Base-by-base conservation (phyloP, 2,329 filamentous ascomycete species). In the Neopestalotiopsis sp. region DNA sequence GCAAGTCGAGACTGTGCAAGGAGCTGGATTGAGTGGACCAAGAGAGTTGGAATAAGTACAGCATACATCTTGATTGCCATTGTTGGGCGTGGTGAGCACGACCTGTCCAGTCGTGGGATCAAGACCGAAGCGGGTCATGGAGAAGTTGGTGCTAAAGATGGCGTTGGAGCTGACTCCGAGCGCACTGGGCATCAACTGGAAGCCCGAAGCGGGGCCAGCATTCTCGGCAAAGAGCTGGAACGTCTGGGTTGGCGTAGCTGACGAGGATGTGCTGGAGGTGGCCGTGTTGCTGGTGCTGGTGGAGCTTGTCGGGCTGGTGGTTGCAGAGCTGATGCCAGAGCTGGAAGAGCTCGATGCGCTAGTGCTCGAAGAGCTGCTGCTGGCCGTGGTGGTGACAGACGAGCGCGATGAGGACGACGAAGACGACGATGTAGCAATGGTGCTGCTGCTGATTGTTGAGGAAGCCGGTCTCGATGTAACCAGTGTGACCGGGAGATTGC, bases 41-140 rank as follows among this genome's bases (percentile, higher is more conserved):
- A 34, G 6, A 28, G 30, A 32, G 38, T 63, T 45, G n/a, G 40
- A 32, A 24, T 63, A 63, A 10, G 60, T 63, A 34, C 60, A 63
- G 38, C 60, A 63, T 17, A 63, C 28, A 20, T 63, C 34, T 49
- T 63, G 60, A 28, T 63, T 63, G 38, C 6, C 60, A 14, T 24
- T 24, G 28, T 24, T 30, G 38, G 17, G n/a, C 14, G 60, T 20
- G 9, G 60, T 24, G 24, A 63, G 4, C 34, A 63, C 12, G 12
- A 63, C 17, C 60, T 24, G 14, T 10, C 60, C 60, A 6, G 60
- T 63, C 1, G 34, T 49, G 24, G 58, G 58, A 24, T 63, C 60
- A n/a, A 63, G n/a, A 13, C 24, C 38, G 14, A 34, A n/a, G n/a
- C n/a, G n/a, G n/a, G n/a, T n/a, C n/a, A n/a, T n/a, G n/a, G n/a